A percentile compares a stretch with the other conserved stretches of the same genome.
Conservation (phyloP, 345 rosid species). For the Aquilaria malaccensis region DNA sequence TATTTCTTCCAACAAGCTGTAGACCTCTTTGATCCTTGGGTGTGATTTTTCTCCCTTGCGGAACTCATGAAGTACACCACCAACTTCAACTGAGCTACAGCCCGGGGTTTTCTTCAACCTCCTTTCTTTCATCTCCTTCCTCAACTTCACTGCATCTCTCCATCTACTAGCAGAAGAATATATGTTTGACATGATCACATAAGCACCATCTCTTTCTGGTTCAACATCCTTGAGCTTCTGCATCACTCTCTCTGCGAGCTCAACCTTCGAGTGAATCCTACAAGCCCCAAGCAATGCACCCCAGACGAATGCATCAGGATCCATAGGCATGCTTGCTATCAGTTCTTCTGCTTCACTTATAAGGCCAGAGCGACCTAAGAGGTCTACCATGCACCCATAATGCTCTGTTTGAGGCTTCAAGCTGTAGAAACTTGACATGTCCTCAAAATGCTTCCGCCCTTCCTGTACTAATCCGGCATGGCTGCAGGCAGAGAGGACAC, state of each 20-base stretch:
- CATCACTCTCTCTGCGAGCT: slow-evolving; percentile 38
- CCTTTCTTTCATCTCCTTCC: slow-evolving; percentile 41
- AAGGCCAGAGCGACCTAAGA: slow-evolving; percentile 46
- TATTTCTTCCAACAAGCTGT: slow-evolving; percentile 23
- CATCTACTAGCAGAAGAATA: slow-evolving; percentile 42
- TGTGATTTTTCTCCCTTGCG: slow-evolving; percentile 46
- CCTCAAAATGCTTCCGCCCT: slow-evolving; percentile 35
- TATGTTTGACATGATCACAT: slow-evolving; percentile 46
- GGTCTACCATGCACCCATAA: slow-evolving; percentile 56
- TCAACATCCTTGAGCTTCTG: slow-evolving; percentile 28
- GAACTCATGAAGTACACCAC: slow-evolving; percentile 42
- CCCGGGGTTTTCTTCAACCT: slow-evolving; percentile 44
- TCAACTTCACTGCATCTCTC: slow-evolving; percentile 38
- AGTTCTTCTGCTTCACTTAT: slow-evolving; percentile 31
- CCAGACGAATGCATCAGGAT: slow-evolving; percentile 46
- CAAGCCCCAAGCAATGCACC: slow-evolving; percentile 52
- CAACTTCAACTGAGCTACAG: slow-evolving; percentile 45
- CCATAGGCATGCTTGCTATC: slow-evolving; percentile 35
- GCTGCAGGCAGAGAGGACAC: slow-evolving; percentile 46
- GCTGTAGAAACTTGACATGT: slow-evolving; percentile 37
- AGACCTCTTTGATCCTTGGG: slow-evolving; percentile 19
- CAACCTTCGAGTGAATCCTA: slow-evolving; percentile 35
- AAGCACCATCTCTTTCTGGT: slow-evolving; percentile 36
- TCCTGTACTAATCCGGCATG: slow-evolving; percentile 45
- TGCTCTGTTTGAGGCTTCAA: slow-evolving; percentile 47